Evolutionary conservation across 2,329 filamentous ascomycete species (phyloP).

Genomic region (Reticulascus tulasneorum): DNA sequence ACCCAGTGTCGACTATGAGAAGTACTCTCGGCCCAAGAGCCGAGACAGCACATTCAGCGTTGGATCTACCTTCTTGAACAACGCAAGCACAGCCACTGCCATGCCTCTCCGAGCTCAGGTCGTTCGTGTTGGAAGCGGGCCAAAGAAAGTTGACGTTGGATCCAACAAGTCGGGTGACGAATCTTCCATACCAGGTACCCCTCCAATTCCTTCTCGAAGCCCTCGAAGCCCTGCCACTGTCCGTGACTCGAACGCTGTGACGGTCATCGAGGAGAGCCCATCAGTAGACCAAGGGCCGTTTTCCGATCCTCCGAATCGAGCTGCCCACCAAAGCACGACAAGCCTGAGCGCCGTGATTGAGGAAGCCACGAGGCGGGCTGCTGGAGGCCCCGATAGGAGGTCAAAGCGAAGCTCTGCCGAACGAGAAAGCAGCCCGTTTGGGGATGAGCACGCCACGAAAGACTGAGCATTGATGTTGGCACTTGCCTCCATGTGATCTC

Average conservation of each 20-base stretch:
- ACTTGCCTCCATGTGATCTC: constrained; percentile 10
- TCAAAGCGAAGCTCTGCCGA: constrained; percentile 20
- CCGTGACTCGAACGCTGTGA: constrained; percentile 41
- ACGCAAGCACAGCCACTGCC: constrained; percentile 54
- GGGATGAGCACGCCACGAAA: constrained; percentile 54
- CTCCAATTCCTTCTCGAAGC: constrained; percentile 11
- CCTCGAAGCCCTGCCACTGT: constrained; percentile 16
- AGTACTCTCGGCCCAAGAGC: constrained; percentile 54
- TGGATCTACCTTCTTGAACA: constrained; percentile 65
- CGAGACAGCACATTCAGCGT: constrained; percentile 60
- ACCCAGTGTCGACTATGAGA: constrained; percentile 64
- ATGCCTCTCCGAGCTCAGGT: constrained; percentile 56
- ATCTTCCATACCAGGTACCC: constrained; percentile 8
- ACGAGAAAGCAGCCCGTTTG: constrained; percentile 47
- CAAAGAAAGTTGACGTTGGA: constrained; percentile 40
- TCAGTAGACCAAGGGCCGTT: constrained; percentile 55
- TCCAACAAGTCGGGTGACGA: constrained; percentile 24
- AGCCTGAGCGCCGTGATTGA: constrained; percentile 54
- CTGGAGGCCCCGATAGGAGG: constrained; percentile 23
- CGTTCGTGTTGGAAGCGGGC: constrained; percentile 50
- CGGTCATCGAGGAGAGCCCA: constrained; percentile 48
- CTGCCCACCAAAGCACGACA: constrained; percentile 33
- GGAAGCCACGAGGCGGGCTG: constrained; percentile 41
- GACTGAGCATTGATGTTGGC: constrained; percentile 28
- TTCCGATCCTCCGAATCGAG: constrained; percentile 40